A percentile compares a stretch with the other conserved stretches of the same genome.
phyloP scores from a whole-genome alignment of 1,284 basidiomycete species.

The Xanthoconium separans region DNA sequence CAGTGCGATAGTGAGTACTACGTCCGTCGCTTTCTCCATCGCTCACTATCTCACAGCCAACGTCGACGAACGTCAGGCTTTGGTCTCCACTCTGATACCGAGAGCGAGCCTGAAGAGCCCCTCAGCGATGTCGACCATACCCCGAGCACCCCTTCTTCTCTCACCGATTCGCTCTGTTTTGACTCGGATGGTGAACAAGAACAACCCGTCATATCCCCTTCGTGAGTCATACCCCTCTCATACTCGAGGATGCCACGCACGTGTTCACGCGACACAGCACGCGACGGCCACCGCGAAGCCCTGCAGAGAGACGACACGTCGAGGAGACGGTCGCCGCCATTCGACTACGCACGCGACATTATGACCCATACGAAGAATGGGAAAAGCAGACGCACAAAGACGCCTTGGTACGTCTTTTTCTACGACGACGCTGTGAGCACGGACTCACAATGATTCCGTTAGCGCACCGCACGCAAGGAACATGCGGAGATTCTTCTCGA shows the following conservation, averaged over 20 bases:
- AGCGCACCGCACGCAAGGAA: constrained; percentile 62
- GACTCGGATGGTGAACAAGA: constrained; percentile 44
- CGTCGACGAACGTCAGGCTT: constrained; percentile 45
- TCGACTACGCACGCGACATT: constrained; percentile 59
- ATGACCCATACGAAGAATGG: constrained; percentile 80
- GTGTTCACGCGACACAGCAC: constrained; percentile 10
- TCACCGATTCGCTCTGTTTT: constrained; percentile 40
- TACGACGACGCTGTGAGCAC: background rate
- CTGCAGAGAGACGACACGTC: constrained; percentile 50
- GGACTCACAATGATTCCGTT: background rate
- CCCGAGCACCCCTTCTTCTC: constrained; percentile 22
- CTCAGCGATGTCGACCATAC: constrained; percentile 23
- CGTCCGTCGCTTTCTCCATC: background rate
- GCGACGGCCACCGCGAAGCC: constrained; percentile 24
- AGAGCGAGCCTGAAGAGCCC: constrained; percentile 36
- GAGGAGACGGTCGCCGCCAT: constrained; percentile 72
- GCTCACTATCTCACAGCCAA: constrained; percentile 5
- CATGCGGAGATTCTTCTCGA: constrained; percentile 41
- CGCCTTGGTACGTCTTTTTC: constrained; percentile 56
- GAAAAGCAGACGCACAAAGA: constrained; percentile 65
- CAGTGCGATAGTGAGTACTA: constrained; percentile 45
- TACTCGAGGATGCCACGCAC: background rate
- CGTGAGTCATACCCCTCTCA: constrained; percentile 28
- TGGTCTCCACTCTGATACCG: constrained; percentile 49
- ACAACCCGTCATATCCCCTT: constrained; percentile 27